Evolutionary conservation across 768 basidiomycete species (phyloP), one percentile per base, ranked within the genome.

Genomic region (Lanmaoa pseudosensibilis): DNA sequence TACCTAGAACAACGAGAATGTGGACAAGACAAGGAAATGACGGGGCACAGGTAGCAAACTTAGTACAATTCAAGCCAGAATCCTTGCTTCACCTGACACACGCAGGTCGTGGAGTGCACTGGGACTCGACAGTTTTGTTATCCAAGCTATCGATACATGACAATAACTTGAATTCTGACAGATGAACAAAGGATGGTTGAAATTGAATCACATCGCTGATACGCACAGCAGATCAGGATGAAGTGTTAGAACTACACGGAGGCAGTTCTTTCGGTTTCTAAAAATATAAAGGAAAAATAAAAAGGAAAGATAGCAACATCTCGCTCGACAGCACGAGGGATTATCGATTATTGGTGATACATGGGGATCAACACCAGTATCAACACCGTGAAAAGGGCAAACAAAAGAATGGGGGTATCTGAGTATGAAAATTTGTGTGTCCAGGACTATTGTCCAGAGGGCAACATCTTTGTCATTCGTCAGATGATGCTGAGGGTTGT

Each of bases 1-100:
- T 76, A 75, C 55, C 63, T 86, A 13, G 83, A 87, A 55, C 65
- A 53, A 44, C 67, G 77, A 41, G 78, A 78, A 40, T 63, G 51
- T 5, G 45, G 27, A 9, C 52, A 23, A 25, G 19, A 34, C n/a
- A 56, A 56, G 45, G n/a, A 52, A 46, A 32, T 27, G 12, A 23
- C 18, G 3, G 36, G 2, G 16, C 21, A 18, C 18, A 32, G 1
- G 32, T 25, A 33, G 21, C n/a, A 27, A 39, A 38, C 27, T 19
- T 10, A 13, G 12, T 19, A 16, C 23, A 11, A 47, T 16, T 46
- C 19, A 10, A 30, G 23, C 8, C 3, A 3, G 11, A 38, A 19
- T 16, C 3, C 21, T 34, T 27, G 23, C 39, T 39, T 23, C 3
- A 11, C 12, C 13, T 19, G 33, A 21, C 27, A 13, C 25, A 54